Percentiles rank a stretch among this genome's conserved stretches.
phyloP scores from a whole-genome alignment of 192 early-diverging fungal species.

The Entophlyctis luteolus region DNA sequence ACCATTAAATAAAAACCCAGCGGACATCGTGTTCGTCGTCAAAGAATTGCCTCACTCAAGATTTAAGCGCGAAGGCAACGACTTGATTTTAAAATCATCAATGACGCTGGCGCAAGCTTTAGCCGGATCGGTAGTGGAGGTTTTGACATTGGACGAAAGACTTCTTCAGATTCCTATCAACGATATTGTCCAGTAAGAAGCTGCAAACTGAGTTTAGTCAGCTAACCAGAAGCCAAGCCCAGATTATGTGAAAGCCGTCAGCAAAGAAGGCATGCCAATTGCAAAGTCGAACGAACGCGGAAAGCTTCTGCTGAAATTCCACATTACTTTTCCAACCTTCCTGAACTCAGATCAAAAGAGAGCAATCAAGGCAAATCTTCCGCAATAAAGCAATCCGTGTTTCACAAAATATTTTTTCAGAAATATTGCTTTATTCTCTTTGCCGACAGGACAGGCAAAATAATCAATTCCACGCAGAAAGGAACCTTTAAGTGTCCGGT shows the following conservation, averaged over 20 bases:
- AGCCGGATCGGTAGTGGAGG: conserved; percentile 39
- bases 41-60: conserved; percentile 41
- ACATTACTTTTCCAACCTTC: conserved; percentile 43
- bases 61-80: conserved; percentile 48
- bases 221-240: conserved; percentile 23
- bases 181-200: conserved; percentile 47
- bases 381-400: too few species aligned
- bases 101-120: conserved; percentile 49
- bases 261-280: conserved; percentile 53
- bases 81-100: conserved; percentile 36
- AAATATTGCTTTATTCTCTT: too few species aligned
- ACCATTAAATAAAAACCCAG: background rate
- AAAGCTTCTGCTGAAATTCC: conserved; percentile 44
- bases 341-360: conserved; percentile 48
- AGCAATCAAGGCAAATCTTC: conserved; percentile 35
- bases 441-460: too few species aligned
- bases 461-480: too few species aligned
- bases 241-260: conserved; percentile 43
- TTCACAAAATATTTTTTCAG: background rate
- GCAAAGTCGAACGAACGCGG: conserved; percentile 36
- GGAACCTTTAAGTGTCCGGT: background rate
- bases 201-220: conserved; percentile 2
- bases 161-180: conserved; percentile 52
- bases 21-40: conserved; percentile 25
- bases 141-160: conserved; percentile 50